Conservation (phyloP, 257 asterid genomes). For the Solanum sparsipilum region DNA sequence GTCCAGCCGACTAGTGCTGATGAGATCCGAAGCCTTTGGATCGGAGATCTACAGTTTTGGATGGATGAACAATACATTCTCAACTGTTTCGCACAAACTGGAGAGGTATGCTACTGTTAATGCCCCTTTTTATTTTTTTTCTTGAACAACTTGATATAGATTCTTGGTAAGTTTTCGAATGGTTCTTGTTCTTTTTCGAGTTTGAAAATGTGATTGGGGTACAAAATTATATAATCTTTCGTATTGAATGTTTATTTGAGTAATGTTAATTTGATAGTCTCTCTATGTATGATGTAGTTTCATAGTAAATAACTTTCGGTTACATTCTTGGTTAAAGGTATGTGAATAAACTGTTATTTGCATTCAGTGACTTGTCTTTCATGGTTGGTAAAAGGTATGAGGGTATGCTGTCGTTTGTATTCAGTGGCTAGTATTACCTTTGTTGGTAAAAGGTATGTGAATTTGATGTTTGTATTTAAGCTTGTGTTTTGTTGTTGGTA, state of each 20-base stretch:
- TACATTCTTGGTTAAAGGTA: background rate
- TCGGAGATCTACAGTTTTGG: slow-evolving; percentile 87
- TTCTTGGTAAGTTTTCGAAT: background rate
- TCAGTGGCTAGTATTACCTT: background rate
- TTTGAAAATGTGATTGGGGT: background rate
- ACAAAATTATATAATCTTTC: background rate
- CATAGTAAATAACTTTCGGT: background rate
- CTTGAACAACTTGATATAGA: background rate
- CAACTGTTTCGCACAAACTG: slow-evolving; percentile 36
- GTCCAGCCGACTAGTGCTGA: slow-evolving; percentile 22
- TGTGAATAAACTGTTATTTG: background rate
- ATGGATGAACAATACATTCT: slow-evolving; percentile 72
- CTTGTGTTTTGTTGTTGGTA: background rate
- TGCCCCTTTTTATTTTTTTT: background rate
- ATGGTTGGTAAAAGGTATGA: background rate
- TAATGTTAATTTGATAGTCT: background rate
- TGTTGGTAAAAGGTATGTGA: background rate
- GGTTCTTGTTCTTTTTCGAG: background rate
- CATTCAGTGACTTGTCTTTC: background rate
- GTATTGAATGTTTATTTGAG: background rate
- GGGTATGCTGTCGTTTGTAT: background rate
- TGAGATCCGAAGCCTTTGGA: slow-evolving; percentile 73
- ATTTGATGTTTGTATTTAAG: background rate
- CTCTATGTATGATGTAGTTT: background rate
- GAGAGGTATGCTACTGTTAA: background rate